Evolutionary conservation across 116 monocot species (phyloP).

Genomic region (Phalaenopsis hybrid): DNA sequence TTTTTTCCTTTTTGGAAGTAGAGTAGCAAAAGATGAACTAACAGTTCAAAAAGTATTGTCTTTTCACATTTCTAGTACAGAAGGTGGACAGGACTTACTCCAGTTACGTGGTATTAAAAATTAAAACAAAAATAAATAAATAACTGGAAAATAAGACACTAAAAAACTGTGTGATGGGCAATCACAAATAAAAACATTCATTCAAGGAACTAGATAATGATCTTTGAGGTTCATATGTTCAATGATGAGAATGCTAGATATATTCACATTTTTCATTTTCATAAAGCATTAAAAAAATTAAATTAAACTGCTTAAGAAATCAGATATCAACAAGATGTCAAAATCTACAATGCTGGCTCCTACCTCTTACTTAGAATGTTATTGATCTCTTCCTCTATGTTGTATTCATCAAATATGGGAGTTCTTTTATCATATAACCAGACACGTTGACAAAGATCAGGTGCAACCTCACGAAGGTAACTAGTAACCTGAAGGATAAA

Average conservation of each 20-base stretch:
- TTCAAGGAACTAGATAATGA: neutral
- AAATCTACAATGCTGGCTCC: neutral
- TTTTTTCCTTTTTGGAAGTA: neutral
- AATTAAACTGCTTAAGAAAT: neutral
- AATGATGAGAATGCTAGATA: neutral
- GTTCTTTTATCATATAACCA: constrained; percentile 62
- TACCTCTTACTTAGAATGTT: constrained; percentile 89
- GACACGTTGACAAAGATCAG: constrained; percentile 78
- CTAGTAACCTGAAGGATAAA: constrained; percentile 57
- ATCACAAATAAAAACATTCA: neutral
- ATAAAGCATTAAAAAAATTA: neutral
- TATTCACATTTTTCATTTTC: neutral
- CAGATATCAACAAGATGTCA: neutral
- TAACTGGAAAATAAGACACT: neutral
- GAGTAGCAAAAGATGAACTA: neutral
- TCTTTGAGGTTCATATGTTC: neutral
- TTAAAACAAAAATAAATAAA: neutral
- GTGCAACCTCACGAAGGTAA: constrained; percentile 91
- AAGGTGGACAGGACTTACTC: neutral
- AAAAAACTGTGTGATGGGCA: neutral
- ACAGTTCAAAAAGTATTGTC: neutral
- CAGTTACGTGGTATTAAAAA: neutral
- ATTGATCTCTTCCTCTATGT: constrained; percentile 88
- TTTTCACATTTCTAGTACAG: neutral
- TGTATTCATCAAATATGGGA: constrained; percentile 88